A percentile compares a stretch with the other conserved stretches of the same genome.
These are phyloP conservation scores for Pinus taeda DNA, from an alignment of 75 land plant genomes.

Conservation along the genomic window DNA sequence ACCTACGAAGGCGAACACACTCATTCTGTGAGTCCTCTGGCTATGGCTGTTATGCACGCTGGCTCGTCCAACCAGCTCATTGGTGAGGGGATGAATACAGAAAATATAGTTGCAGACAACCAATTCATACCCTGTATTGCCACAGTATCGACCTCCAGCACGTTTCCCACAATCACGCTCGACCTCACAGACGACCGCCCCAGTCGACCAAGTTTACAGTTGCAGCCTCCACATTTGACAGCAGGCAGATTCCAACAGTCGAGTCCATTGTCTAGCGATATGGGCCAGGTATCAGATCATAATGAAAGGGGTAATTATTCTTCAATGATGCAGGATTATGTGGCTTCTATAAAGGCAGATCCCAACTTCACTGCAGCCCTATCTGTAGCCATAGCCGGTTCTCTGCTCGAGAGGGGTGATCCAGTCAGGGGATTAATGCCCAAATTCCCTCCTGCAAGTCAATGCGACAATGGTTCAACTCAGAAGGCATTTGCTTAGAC, in stretches of 20 bases:
- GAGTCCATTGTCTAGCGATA: not conserved
- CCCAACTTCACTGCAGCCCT: not conserved
- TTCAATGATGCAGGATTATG: not conserved
- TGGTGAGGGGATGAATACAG: not conserved
- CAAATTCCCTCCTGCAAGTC: not conserved
- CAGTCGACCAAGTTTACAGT: not conserved
- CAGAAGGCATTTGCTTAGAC: not conserved
- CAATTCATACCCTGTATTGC: conserved; percentile 1
- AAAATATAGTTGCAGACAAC: not conserved
- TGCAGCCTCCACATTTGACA: not conserved
- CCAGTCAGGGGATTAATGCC: not conserved
- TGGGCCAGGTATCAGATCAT: not conserved
- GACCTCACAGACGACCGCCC: not conserved
- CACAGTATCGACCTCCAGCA: not conserved
- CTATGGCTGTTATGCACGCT: not conserved
- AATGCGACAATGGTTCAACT: not conserved
- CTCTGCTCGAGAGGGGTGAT: not conserved
- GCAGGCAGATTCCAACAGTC: not conserved
- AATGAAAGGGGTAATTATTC: too few relatives aligned
- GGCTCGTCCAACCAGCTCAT: not conserved
- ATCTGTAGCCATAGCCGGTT: not conserved
- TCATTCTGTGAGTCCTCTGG: not conserved
- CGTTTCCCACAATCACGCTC: conserved; percentile 1
- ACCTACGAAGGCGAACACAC: not conserved
- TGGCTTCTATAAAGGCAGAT: not conserved